These are phyloP conservation scores for Penicillium herquei DNA, from an alignment of 495 filamentous ascomycete species.

Conservation along the genomic window DNA sequence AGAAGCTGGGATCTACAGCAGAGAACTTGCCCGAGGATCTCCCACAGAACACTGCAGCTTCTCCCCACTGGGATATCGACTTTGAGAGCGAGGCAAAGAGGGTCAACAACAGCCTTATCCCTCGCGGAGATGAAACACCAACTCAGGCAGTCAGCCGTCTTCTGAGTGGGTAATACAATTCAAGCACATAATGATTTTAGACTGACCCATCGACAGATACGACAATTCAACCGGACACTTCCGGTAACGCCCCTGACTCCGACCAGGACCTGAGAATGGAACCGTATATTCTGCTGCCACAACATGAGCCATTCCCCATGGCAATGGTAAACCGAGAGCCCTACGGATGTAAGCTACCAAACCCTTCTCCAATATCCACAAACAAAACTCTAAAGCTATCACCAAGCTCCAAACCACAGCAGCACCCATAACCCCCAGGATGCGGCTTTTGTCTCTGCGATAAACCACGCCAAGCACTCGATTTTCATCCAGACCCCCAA, in stretches of 20 bases:
- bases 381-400: neutral
- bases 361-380: neutral
- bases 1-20: slow-evolving; percentile 1
- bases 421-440: slow-evolving; percentile 68
- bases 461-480: slow-evolving; percentile 57
- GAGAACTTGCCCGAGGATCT: slow-evolving; percentile 34
- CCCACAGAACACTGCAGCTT: slow-evolving; percentile 53
- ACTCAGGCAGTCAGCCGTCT: slow-evolving; percentile 58
- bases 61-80: slow-evolving; percentile 62
- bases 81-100: slow-evolving; percentile 59
- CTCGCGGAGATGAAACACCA: slow-evolving; percentile 47
- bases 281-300: slow-evolving; percentile 57
- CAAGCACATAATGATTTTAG: neutral
- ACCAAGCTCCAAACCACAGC: slow-evolving; percentile 51
- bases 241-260: slow-evolving; percentile 52
- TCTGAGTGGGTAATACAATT: slow-evolving; percentile 45
- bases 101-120: slow-evolving; percentile 52
- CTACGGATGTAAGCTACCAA: slow-evolving; percentile 50
- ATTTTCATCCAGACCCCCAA: slow-evolving; percentile 77
- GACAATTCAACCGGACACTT: slow-evolving; percentile 51
- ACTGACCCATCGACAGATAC: slow-evolving; percentile 39
- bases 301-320: slow-evolving; percentile 62
- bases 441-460: slow-evolving; percentile 64
- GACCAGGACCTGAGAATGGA: slow-evolving; percentile 54
- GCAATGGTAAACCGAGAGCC: slow-evolving; percentile 68